Conservation (phyloP, 2,329 filamentous ascomycete species). For the Apiospora sp. region DNA sequence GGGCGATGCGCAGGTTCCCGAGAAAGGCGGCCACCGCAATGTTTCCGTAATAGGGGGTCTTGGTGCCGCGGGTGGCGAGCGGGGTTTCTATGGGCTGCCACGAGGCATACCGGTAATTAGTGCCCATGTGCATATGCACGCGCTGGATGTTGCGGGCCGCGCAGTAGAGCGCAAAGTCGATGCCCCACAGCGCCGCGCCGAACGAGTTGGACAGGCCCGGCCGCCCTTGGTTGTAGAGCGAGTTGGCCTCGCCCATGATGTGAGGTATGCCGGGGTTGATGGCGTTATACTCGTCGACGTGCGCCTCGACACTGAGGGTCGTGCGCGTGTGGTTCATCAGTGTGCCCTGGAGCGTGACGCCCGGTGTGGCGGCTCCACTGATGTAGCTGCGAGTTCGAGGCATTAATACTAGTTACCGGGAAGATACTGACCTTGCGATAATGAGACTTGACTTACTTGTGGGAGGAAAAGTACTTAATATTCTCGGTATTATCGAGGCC, state of each 20-base stretch:
- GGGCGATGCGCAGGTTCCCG: constrained; percentile 46
- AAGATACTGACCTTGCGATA: not conserved
- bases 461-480: constrained; percentile 62
- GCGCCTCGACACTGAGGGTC: constrained; percentile 54
- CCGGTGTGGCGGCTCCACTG: constrained; percentile 63
- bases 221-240: constrained; percentile 67
- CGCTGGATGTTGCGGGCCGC: constrained; percentile 63
- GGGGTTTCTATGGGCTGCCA: constrained; percentile 67
- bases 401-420: not conserved
- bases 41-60: constrained; percentile 70
- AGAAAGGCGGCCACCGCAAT: constrained; percentile 65
- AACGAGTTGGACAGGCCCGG: constrained; percentile 70
- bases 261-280: constrained; percentile 56
- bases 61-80: constrained; percentile 61
- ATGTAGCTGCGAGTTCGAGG: constrained; percentile 60
- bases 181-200: constrained; percentile 69
- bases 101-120: constrained; percentile 66
- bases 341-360: constrained; percentile 68
- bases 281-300: constrained; percentile 54
- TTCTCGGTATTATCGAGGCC: constrained; percentile 58
- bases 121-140: constrained; percentile 71
- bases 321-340: constrained; percentile 70
- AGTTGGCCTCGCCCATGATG: constrained; percentile 69
- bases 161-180: constrained; percentile 68
- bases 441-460: constrained; percentile 57